These are phyloP conservation scores for Fragaria nilgerrensis DNA, from an alignment of 306 rosid genomes.

Conservation along the genomic window DNA sequence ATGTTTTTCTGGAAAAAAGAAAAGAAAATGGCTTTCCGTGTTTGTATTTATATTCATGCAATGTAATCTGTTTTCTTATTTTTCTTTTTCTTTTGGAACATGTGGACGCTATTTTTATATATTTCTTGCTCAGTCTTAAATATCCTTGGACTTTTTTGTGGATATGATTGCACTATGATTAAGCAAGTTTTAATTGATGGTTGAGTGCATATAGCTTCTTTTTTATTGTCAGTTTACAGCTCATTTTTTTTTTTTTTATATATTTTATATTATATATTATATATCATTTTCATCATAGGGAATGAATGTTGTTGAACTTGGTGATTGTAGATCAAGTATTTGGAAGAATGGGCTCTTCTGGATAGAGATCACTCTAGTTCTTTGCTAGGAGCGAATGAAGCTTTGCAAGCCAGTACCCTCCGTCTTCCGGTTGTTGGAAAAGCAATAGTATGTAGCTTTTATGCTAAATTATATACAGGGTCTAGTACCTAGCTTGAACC, in stretches of 20 bases:
- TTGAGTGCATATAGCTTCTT: background rate
- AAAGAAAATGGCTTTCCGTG: background rate
- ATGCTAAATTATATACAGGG: slow-evolving; percentile 5
- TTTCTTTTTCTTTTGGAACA: background rate
- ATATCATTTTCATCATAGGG: slow-evolving; percentile 6
- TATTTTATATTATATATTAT: background rate
- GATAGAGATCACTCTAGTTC: slow-evolving; percentile 89
- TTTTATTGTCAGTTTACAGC: background rate
- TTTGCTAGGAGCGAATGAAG: slow-evolving; percentile 96
- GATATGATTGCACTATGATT: background rate
- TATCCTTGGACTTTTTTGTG: background rate
- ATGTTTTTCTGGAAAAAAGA: background rate
- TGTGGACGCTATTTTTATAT: background rate
- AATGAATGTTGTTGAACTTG: slow-evolving; percentile 35
- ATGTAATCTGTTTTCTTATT: background rate
- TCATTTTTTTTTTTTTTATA: slow-evolving; percentile 2
- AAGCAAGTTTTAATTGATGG: background rate
- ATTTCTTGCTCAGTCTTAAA: background rate
- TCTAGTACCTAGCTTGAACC: background rate
- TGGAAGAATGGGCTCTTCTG: slow-evolving; percentile 94
- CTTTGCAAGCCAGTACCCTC: slow-evolving; percentile 96
- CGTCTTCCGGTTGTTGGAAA: slow-evolving; percentile 95
- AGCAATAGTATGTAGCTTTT: slow-evolving; percentile 58
- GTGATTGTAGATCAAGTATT: slow-evolving; percentile 59
- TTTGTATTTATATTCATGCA: background rate